phyloP scores from a whole-genome alignment of 306 rosid species.

The Crotalaria pallida region DNA sequence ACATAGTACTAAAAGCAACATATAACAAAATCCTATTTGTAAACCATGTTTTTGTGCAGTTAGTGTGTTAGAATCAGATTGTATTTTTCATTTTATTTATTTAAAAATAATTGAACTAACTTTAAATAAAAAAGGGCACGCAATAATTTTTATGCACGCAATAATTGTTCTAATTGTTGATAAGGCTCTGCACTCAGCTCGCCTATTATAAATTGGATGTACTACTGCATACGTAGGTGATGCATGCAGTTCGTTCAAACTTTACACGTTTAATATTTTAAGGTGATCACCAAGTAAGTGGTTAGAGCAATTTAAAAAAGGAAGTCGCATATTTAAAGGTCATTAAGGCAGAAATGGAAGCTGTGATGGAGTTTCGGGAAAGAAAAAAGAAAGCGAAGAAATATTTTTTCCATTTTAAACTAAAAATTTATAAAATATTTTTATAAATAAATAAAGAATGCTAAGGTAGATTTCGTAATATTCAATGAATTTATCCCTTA shows the following conservation, averaged over 20 bases:
- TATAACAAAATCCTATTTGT: too few relatives aligned
- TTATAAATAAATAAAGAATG: too few relatives aligned
- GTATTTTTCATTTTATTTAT: too few relatives aligned
- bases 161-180: neutral
- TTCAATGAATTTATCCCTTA: too few relatives aligned
- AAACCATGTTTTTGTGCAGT: neutral
- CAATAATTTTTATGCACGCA: too few relatives aligned
- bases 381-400: too few relatives aligned
- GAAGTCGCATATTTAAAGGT: neutral
- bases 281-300: conserved; percentile 13
- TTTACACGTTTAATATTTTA: conserved; percentile 23
- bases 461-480: too few relatives aligned
- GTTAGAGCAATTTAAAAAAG: conserved; percentile 6
- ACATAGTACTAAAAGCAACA: too few relatives aligned
- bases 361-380: conserved; percentile 20
- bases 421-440: too few relatives aligned
- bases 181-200: neutral
- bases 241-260: conserved; percentile 15
- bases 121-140: neutral
- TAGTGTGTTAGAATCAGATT: neutral
- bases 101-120: neutral
- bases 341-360: conserved; percentile 21
- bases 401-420: too few relatives aligned
- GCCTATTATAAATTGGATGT: neutral
- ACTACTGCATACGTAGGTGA: neutral